Conservation (phyloP, 495 filamentous ascomycete genomes). For the Talaromyces proteolyticus region DNA sequence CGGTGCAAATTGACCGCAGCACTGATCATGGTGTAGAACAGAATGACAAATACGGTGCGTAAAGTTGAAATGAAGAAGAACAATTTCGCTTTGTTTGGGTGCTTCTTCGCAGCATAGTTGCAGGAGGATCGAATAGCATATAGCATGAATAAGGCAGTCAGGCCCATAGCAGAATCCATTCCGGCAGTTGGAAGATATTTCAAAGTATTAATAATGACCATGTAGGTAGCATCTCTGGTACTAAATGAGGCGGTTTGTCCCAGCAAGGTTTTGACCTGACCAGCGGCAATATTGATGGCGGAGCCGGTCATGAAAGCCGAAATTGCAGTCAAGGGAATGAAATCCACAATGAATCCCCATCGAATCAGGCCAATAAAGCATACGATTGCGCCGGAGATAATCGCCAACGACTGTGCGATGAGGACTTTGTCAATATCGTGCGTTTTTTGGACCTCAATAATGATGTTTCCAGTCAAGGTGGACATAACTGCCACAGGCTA, state of each 20-base stretch:
- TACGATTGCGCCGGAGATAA: conserved; percentile 80
- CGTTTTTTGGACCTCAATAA: conserved; percentile 48
- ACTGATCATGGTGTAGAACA: conserved; percentile 91
- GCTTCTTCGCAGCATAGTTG: conserved; percentile 59
- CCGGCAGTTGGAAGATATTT: conserved; percentile 63
- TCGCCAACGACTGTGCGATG: conserved; percentile 71
- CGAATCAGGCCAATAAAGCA: conserved; percentile 72
- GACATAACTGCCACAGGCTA: conserved; percentile 96
- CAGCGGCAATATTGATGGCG: conserved; percentile 81
- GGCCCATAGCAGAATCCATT: conserved; percentile 83
- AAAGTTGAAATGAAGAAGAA: conserved; percentile 90
- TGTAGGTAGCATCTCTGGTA: conserved; percentile 74
- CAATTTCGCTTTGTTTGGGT: conserved; percentile 62
- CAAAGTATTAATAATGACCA: conserved; percentile 81
- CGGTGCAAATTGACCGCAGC: conserved; percentile 69
- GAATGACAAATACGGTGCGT: conserved; percentile 84
- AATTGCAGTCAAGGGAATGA: conserved; percentile 88
- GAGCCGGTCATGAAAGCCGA: conserved; percentile 98
- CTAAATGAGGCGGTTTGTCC: conserved; percentile 68
- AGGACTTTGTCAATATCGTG: conserved; percentile 58
- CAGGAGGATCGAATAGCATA: conserved; percentile 74
- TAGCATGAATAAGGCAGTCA: conserved; percentile 76
- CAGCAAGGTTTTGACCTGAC: conserved; percentile 83
- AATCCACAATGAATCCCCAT: conserved; percentile 88
- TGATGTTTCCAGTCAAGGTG: conserved; percentile 76